A percentile compares a stretch with the other conserved stretches of the same genome.
phyloP scores from a whole-genome alignment of 371 early-diverging fungal species.

The Syncephalastrum racemosum region DNA sequence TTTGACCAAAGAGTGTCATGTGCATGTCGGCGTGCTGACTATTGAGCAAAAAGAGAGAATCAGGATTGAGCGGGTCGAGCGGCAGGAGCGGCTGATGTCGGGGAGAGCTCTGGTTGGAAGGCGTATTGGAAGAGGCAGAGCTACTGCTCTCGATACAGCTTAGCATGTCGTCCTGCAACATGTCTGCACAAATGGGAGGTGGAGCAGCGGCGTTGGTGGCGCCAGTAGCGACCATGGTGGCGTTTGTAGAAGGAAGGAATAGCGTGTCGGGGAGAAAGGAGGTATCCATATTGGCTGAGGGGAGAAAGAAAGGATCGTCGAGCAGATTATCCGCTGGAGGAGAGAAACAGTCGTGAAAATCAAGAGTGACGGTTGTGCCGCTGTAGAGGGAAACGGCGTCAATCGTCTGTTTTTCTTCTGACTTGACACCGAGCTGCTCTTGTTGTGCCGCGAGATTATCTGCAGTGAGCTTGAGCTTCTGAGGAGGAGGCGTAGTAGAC shows the following conservation, averaged over 20 bases:
- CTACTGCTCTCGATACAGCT: constrained; percentile 7
- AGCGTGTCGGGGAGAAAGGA: neutral
- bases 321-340: constrained; percentile 24
- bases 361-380: constrained; percentile 45
- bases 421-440: constrained; percentile 5
- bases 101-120: constrained; percentile 21
- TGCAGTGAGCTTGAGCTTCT: constrained; percentile 12
- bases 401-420: constrained; percentile 1
- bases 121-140: constrained; percentile 7
- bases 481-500: constrained; percentile 23
- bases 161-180: constrained; percentile 14
- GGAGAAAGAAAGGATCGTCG: constrained; percentile 5
- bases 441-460: constrained; percentile 21
- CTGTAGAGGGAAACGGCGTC: constrained; percentile 26
- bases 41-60: neutral
- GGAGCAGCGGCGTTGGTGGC: constrained; percentile 9
- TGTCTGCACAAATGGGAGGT: constrained; percentile 8
- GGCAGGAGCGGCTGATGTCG: constrained; percentile 11
- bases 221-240: neutral
- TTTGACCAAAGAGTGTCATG: constrained; percentile 11
- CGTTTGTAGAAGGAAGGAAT: constrained; percentile 5
- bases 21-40: neutral
- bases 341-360: constrained; percentile 50
- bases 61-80: constrained; percentile 1
- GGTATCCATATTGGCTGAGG: neutral